Conservation (phyloP, 148 eudicot species). For the Fallopia convolvulus region DNA sequence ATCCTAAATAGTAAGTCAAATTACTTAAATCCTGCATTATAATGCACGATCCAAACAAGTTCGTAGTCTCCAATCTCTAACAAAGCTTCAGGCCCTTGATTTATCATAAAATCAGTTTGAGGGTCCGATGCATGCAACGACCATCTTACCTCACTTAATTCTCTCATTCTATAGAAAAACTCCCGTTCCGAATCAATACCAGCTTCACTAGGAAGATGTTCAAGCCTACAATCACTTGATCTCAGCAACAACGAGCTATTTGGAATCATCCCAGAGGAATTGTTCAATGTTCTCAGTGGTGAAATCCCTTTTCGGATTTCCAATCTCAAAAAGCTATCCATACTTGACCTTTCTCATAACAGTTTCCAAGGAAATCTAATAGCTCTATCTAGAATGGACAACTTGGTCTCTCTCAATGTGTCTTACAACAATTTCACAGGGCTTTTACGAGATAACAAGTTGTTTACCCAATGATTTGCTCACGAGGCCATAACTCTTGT, state of each 20-base stretch:
- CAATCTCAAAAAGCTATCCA: slow-evolving; percentile 51
- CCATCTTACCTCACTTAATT: slow-evolving; percentile 39
- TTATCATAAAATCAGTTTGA: slow-evolving; percentile 49
- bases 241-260: slow-evolving; percentile 52
- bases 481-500: slow-evolving; percentile 46
- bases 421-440: slow-evolving; percentile 77
- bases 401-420: slow-evolving; percentile 70
- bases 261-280: slow-evolving; percentile 49
- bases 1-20: too few relatives aligned
- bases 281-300: slow-evolving; percentile 49
- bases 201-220: slow-evolving; percentile 45
- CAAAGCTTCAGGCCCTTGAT: slow-evolving; percentile 62
- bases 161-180: slow-evolving; percentile 45
- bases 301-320: slow-evolving; percentile 55
- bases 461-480: slow-evolving; percentile 56
- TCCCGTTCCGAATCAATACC: slow-evolving; percentile 57
- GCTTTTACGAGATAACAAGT: slow-evolving; percentile 64
- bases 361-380: slow-evolving; percentile 47
- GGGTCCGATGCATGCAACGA: slow-evolving; percentile 57
- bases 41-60: too few relatives aligned
- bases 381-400: slow-evolving; percentile 54
- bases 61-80: slow-evolving; percentile 30
- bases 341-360: slow-evolving; percentile 71
- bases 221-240: slow-evolving; percentile 64
- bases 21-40: too few relatives aligned